Conservation (phyloP, 148 eudicot species). For the Oxyria digyna region DNA sequence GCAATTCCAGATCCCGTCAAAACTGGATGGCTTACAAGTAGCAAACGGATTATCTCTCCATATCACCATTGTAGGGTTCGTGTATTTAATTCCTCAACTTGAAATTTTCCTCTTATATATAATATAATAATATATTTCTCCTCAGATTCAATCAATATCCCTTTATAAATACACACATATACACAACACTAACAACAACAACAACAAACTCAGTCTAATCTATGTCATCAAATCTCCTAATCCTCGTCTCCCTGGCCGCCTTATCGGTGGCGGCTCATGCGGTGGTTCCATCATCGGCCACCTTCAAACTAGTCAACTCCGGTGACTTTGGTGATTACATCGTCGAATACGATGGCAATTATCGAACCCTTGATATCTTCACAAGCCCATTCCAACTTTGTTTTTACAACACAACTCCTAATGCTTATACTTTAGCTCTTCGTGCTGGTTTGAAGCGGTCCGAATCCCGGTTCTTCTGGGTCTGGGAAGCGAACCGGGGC, state of each 20-base stretch:
- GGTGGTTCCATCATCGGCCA: slow-evolving; percentile 17
- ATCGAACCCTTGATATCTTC: slow-evolving; percentile 15
- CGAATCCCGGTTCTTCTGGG: slow-evolving; percentile 17
- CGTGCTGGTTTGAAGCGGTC: slow-evolving; percentile 9
- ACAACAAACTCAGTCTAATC: background rate
- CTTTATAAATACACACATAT: background rate
- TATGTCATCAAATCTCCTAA: background rate
- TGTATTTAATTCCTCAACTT: no score
- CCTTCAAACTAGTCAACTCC: slow-evolving; percentile 40
- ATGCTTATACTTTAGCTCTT: slow-evolving; percentile 25
- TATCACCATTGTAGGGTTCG: no score
- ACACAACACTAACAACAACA: background rate
- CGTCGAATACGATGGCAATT: slow-evolving; percentile 28
- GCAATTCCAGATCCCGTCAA: no score
- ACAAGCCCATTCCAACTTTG: slow-evolving; percentile 23
- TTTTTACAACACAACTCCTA: slow-evolving; percentile 32
- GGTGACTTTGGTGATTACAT: slow-evolving; percentile 48
- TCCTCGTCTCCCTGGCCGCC: background rate
- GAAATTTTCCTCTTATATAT: no score
- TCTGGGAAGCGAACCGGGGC: slow-evolving; percentile 33
- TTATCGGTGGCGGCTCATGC: background rate
- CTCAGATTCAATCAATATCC: background rate
- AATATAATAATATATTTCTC: no score
- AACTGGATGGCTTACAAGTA: no score
- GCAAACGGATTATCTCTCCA: no score